Conservation (phyloP, 176 grass and related monocot genomes). For the Luzula sylvatica region DNA sequence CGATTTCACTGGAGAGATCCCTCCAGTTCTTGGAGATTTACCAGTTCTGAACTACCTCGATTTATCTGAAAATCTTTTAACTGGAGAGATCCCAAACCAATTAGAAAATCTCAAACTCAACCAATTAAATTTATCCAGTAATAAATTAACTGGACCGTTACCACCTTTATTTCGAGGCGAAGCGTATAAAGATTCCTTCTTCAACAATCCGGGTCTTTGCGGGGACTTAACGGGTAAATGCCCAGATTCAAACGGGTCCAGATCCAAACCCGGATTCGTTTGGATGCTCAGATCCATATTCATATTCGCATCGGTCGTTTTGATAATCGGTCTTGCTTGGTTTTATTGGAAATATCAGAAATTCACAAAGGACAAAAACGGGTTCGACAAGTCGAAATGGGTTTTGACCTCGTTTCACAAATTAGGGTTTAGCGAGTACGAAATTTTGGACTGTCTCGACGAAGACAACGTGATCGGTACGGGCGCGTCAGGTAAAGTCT, state of each 20-base stretch:
- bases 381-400: slow-evolving; percentile 59
- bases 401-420: slow-evolving; percentile 82
- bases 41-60: slow-evolving; percentile 93
- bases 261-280: neutral
- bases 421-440: slow-evolving; percentile 72
- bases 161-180: slow-evolving; percentile 44
- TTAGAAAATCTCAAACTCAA: slow-evolving; percentile 84
- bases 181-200: slow-evolving; percentile 48
- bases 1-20: slow-evolving; percentile 48
- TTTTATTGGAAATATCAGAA: slow-evolving; percentile 52
- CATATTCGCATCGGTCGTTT: slow-evolving; percentile 31
- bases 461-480: slow-evolving; percentile 71
- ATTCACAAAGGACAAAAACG: slow-evolving; percentile 34
- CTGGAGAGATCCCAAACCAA: slow-evolving; percentile 45
- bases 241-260: neutral
- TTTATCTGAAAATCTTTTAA: slow-evolving; percentile 55
- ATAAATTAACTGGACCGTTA: slow-evolving; percentile 54
- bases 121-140: slow-evolving; percentile 69
- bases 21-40: slow-evolving; percentile 63
- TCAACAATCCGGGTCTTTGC: slow-evolving; percentile 64
- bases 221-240: slow-evolving; percentile 30
- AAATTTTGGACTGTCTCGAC: slow-evolving; percentile 60
- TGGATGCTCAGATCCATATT: slow-evolving; percentile 66
- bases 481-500: slow-evolving; percentile 75
- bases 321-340: slow-evolving; percentile 42